A percentile compares a stretch with the other conserved stretches of the same genome.
Conservation (phyloP, 495 filamentous ascomycete genomes). For the Podospora bellae-mahoneyi region DNA sequence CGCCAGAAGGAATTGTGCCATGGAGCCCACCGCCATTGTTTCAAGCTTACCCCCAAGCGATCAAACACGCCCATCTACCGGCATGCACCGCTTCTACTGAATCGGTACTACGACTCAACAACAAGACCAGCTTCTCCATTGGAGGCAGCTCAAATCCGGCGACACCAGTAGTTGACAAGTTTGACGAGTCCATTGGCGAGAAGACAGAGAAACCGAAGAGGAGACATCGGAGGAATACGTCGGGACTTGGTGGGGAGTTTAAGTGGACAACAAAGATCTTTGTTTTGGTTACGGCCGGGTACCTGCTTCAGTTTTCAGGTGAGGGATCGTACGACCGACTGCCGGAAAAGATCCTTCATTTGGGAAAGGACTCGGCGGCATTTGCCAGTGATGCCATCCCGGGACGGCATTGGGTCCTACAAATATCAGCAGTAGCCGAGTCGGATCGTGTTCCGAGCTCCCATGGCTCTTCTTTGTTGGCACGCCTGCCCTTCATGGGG, state of each 20-base stretch:
- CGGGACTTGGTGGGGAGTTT: constrained; percentile 58
- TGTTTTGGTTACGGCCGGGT: constrained; percentile 75
- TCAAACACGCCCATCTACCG: constrained; percentile 52
- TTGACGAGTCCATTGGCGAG: constrained; percentile 27
- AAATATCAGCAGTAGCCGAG: constrained; percentile 72
- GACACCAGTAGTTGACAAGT: constrained; percentile 22
- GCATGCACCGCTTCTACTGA: constrained; percentile 52
- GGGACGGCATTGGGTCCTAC: constrained; percentile 87
- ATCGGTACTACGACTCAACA: constrained; percentile 59
- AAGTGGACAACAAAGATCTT: constrained; percentile 84
- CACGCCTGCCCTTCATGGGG: constrained; percentile 66
- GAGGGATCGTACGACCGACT: constrained; percentile 75
- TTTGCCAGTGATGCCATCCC: constrained; percentile 93
- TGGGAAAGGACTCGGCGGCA: constrained; percentile 82
- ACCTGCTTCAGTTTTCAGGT: constrained; percentile 81
- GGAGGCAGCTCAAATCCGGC: constrained; percentile 36
- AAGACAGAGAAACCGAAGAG: constrained; percentile 38
- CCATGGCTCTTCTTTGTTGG: constrained; percentile 60
- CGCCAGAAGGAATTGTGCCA: constrained; percentile 28
- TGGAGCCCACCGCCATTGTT: constrained; percentile 85
- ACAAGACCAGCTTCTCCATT: constrained; percentile 45
- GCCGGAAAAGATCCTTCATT: constrained; percentile 81
- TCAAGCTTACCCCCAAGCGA: constrained; percentile 85
- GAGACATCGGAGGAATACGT: constrained; percentile 52
- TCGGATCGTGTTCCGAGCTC: constrained; percentile 57